These are phyloP conservation scores for Solanum sitiens DNA, from an alignment of 257 asterid genomes.

Conservation along the genomic window DNA sequence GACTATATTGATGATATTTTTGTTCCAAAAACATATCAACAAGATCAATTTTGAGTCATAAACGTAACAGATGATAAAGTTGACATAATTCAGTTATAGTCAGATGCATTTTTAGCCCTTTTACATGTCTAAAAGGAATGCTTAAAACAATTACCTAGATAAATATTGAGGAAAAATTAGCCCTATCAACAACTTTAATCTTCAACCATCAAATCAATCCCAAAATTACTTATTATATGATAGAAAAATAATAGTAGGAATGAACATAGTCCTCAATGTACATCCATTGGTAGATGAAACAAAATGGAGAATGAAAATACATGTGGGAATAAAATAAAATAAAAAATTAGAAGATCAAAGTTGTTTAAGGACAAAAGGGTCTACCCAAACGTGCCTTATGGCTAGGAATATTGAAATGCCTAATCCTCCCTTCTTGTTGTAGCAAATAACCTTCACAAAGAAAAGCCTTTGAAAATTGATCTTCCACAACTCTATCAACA, in stretches of 20 bases:
- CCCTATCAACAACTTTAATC: neutral
- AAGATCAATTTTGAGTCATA: neutral
- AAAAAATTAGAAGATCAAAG: neutral
- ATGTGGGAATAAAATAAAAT: neutral
- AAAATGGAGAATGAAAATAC: neutral
- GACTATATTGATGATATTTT: neutral
- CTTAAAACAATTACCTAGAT: neutral
- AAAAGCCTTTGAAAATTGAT: slow-evolving; percentile 61
- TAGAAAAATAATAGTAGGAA: neutral
- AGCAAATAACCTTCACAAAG: slow-evolving; percentile 64
- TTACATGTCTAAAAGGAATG: neutral
- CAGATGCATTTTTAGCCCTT: neutral
- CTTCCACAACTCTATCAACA: slow-evolving; percentile 69
- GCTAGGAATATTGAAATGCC: slow-evolving; percentile 73
- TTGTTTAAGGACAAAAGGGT: slow-evolving; percentile 58
- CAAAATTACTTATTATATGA: neutral
- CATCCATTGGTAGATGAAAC: neutral
- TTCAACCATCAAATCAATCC: neutral
- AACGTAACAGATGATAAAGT: too few species aligned
- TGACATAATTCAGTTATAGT: neutral
- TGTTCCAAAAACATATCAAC: neutral
- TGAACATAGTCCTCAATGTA: neutral
- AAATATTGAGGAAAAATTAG: neutral
- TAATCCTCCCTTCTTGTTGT: slow-evolving; percentile 58
- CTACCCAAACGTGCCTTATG: slow-evolving; percentile 40